phyloP scores from a whole-genome alignment of 805 yeast species.

The Cyberlindnera misumaiensis region DNA sequence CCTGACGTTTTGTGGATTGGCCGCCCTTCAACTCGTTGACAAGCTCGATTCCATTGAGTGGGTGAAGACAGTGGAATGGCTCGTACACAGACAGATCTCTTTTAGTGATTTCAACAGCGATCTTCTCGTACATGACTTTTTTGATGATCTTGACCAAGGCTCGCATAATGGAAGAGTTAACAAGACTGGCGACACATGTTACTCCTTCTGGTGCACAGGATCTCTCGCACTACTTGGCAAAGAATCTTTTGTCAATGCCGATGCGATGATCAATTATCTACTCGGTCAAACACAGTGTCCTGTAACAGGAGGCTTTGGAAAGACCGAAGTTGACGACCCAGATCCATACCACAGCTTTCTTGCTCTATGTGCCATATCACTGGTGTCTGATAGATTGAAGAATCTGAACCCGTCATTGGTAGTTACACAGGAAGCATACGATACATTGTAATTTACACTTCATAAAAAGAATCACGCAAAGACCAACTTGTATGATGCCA shows the following conservation, averaged over 20 bases:
- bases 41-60: constrained; percentile 22
- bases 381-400: constrained; percentile 7
- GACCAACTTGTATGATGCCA: constrained; percentile 40
- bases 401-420: constrained; percentile 10
- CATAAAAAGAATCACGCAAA: constrained; percentile 12
- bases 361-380: constrained; percentile 47
- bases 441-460: neutral
- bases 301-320: constrained; percentile 72
- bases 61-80: constrained; percentile 46
- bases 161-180: constrained; percentile 86
- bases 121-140: constrained; percentile 26
- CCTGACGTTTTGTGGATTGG: constrained; percentile 76
- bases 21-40: constrained; percentile 42
- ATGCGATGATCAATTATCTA: constrained; percentile 36
- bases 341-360: constrained; percentile 67
- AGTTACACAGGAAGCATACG: constrained; percentile 3
- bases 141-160: constrained; percentile 52
- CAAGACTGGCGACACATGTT: constrained; percentile 81
- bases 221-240: constrained; percentile 40
- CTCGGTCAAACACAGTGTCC: constrained; percentile 50
- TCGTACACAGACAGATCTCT: constrained; percentile 56
- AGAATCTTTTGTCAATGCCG: constrained; percentile 28
- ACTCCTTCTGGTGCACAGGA: constrained; percentile 76
- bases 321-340: constrained; percentile 54
- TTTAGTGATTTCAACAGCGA: constrained; percentile 25